Conservation (phyloP, 2,329 filamentous ascomycete genomes). For the Fusarium austroafricanum region DNA sequence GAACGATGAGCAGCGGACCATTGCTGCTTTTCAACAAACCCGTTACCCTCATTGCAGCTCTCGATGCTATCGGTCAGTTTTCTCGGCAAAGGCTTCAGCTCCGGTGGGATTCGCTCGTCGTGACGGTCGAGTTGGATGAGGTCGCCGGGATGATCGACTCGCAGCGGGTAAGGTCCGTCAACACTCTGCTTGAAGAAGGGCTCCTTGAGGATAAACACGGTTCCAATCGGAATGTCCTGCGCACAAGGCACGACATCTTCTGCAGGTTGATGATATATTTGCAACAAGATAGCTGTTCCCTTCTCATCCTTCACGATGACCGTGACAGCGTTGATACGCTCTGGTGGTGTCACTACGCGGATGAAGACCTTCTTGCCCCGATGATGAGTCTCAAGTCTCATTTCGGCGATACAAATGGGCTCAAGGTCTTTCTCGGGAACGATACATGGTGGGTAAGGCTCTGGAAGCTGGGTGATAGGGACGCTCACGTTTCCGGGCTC, state of each 20-base stretch:
- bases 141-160: constrained; percentile 66
- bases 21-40: constrained; percentile 36
- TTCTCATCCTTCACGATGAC: constrained; percentile 55
- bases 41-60: no score
- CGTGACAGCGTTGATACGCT: constrained; percentile 34
- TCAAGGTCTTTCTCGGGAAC: not conserved
- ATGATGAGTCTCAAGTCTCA: constrained; percentile 34
- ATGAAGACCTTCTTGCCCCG: constrained; percentile 35
- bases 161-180: constrained; percentile 56
- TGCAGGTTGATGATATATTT: constrained; percentile 57
- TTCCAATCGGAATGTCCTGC: constrained; percentile 49
- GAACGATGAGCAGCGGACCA: constrained; percentile 49
- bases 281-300: constrained; percentile 49
- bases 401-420: not conserved
- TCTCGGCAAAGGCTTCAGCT: constrained; percentile 47
- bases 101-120: constrained; percentile 54
- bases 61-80: constrained; percentile 11
- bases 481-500: not conserved
- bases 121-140: constrained; percentile 52
- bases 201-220: constrained; percentile 62
- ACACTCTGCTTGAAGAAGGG: constrained; percentile 60
- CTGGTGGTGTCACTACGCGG: constrained; percentile 34
- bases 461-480: not conserved
- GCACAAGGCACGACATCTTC: constrained; percentile 49
- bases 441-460: constrained; percentile 14